phyloP scores from a whole-genome alignment of 2,329 filamentous ascomycete species.

The Xylaria sp. region DNA sequence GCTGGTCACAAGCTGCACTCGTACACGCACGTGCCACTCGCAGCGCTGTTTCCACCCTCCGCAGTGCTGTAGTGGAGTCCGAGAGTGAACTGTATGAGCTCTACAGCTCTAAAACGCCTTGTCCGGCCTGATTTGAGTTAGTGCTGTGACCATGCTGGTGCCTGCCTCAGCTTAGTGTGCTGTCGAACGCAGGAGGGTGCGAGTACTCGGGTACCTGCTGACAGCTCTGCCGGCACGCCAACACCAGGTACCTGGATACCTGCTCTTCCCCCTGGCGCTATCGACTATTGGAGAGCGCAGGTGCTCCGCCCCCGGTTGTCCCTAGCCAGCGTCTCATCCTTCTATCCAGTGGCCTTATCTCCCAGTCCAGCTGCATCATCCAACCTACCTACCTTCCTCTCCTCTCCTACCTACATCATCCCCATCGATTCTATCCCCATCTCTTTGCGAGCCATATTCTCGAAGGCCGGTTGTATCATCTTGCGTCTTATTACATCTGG shows the following conservation, averaged over 20 bases:
- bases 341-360: conserved; percentile 21
- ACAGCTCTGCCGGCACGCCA: no score
- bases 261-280: neutral
- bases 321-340: conserved; percentile 4
- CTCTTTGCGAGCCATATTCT: neutral
- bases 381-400: conserved; percentile 4
- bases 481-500: neutral
- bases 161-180: conserved; percentile 1
- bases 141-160: conserved; percentile 20
- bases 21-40: conserved; percentile 20
- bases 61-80: no score
- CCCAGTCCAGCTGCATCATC: conserved; percentile 28
- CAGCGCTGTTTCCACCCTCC: neutral
- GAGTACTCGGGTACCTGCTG: neutral
- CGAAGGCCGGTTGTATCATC: neutral
- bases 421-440: conserved; percentile 6
- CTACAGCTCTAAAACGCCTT: no score
- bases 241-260: neutral
- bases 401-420: conserved; percentile 22
- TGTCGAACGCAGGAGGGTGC: neutral
- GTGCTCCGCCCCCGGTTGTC: conserved; percentile 22
- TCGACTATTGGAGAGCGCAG: neutral
- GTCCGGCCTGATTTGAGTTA: conserved; percentile 22
- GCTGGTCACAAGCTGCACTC: conserved; percentile 25
- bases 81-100: neutral